Evolutionary conservation across 2,329 filamentous ascomycete genomes (phyloP).

Genomic region (Immersiporthe knoxdaviesiana): DNA sequence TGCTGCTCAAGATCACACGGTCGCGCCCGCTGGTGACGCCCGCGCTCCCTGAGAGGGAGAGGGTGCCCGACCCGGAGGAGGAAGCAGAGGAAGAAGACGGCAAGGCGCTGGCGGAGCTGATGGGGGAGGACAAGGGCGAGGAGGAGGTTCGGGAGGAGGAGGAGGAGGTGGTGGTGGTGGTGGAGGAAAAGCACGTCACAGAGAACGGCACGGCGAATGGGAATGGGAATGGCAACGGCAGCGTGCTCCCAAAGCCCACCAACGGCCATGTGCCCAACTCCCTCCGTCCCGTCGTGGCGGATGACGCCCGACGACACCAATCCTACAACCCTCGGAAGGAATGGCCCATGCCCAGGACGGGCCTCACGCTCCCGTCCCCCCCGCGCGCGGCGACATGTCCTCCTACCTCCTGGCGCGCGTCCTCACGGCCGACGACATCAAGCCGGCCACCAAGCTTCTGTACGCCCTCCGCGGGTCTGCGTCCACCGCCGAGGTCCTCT

Average conservation of each 20-base stretch:
- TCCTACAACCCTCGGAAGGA: constrained; percentile 49
- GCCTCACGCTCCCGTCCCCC: constrained; percentile 78
- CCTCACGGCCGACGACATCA: constrained; percentile 94
- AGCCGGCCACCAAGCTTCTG: constrained; percentile 84
- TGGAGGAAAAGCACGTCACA: constrained; percentile 62
- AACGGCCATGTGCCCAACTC: constrained; percentile 22
- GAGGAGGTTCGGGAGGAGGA: constrained; percentile 52
- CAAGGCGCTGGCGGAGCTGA: constrained; percentile 44
- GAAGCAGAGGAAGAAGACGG: constrained; percentile 51
- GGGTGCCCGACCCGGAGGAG: constrained; percentile 65
- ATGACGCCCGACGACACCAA: constrained; percentile 25
- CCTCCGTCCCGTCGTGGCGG: constrained; percentile 6
- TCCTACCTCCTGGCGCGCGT: constrained; percentile 88
- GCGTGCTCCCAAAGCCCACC: background rate
- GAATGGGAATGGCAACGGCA: background rate
- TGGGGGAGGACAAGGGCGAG: constrained; percentile 52
- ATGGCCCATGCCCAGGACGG: constrained; percentile 95
- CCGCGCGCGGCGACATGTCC: constrained; percentile 79
- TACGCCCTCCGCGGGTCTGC: constrained; percentile 75
- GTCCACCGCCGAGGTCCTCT: constrained; percentile 84
- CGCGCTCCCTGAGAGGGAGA: constrained; percentile 82
- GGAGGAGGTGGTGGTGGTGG: too few species aligned
- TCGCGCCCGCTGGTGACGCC: constrained; percentile 82
- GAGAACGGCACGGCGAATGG: constrained; percentile 43
- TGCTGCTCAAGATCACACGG: constrained; percentile 81